These are phyloP conservation scores for Zizania palustris DNA, from an alignment of 202 grass and related monocot genomes.

Conservation along the genomic window DNA sequence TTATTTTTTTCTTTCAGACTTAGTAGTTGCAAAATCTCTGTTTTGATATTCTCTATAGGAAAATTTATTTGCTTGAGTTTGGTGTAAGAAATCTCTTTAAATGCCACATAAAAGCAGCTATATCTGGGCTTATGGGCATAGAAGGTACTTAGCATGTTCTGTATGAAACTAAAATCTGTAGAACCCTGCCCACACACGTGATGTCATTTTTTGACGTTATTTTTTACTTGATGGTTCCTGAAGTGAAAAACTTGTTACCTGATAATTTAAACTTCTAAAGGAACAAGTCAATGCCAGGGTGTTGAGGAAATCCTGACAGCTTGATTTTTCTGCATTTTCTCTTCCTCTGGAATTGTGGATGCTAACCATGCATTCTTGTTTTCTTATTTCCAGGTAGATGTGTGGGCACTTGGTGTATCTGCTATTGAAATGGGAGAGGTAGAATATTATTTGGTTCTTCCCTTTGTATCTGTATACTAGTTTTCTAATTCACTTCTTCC, in stretches of 20 bases:
- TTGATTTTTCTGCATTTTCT: constrained; percentile 34
- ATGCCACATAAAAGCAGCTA: constrained; percentile 25
- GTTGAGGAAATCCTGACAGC: constrained; percentile 2
- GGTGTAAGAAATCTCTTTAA: constrained; percentile 15
- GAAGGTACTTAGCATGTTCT: constrained; percentile 28
- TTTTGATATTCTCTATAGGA: background rate
- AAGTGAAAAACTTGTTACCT: constrained; percentile 25
- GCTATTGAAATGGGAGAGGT: constrained; percentile 99
- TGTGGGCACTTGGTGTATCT: constrained; percentile 98
- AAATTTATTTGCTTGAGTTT: background rate
- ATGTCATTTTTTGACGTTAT: constrained; percentile 31
- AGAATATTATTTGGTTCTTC: constrained; percentile 46
- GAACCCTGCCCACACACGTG: constrained; percentile 6
- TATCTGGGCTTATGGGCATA: constrained; percentile 18
- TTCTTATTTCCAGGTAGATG: constrained; percentile 74
- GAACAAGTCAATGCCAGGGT: background rate
- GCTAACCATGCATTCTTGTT: constrained; percentile 17
- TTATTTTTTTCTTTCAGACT: background rate
- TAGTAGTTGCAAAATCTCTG: background rate
- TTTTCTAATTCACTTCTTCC: background rate
- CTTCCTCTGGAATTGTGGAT: constrained; percentile 27
- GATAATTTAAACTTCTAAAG: constrained; percentile 14
- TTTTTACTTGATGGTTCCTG: constrained; percentile 8
- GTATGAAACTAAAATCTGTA: constrained; percentile 9
- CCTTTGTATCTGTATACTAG: constrained; percentile 36